Base-by-base conservation (phyloP, 306 rosid genomes). In the Comarum palustre region DNA sequence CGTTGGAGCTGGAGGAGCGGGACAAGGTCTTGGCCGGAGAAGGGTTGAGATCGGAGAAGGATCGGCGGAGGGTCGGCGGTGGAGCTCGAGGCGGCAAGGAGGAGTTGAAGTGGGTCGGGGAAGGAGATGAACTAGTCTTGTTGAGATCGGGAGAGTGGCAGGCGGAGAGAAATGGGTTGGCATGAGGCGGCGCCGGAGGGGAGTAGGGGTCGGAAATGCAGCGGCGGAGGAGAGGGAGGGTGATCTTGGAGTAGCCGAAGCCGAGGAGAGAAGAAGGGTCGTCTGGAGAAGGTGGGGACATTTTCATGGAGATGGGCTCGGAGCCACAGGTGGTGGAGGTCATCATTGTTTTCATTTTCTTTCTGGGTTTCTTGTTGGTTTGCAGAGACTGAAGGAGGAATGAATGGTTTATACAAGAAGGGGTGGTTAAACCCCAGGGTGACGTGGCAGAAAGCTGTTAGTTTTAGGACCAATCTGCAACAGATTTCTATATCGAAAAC, bases 251-350 rank as follows among this genome's bases (percentile, higher is more conserved):
- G 59, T 58, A 38, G 69, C 69, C 80, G 36, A n/a, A 17, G 19
- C 0, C 6, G 72, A 61, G 52, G 71, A 52, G 55, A 39, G 72
- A 5, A 55, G 50, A 59, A n/a, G 50, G 52, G 42, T 82, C 82
- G 42, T 82, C 82, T 55, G 76, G 85, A 73, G 20, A 24, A 75
- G 55, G 46, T 14, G 59, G 62, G 6, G 80, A 81, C 6, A 82
- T 82, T 34, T 85, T 86, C 70, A 71, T 41, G 32, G 88, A 20
- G 19, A 58, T 55, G 50, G 64, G 32, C 15, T 29, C 39, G 38
- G 67, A 59, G 42, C 63, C 69, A 73, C 81, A 69, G 25, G 66
- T 16, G 61, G 75, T 9, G 68, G 73, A 32, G 42, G 10, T 32
- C 42, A 73, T 1, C 74, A 73, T 1, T 59, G 27, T 41, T 34